phyloP scores from a whole-genome alignment of 1,284 basidiomycete species.

The Psilocybe mexicana region DNA sequence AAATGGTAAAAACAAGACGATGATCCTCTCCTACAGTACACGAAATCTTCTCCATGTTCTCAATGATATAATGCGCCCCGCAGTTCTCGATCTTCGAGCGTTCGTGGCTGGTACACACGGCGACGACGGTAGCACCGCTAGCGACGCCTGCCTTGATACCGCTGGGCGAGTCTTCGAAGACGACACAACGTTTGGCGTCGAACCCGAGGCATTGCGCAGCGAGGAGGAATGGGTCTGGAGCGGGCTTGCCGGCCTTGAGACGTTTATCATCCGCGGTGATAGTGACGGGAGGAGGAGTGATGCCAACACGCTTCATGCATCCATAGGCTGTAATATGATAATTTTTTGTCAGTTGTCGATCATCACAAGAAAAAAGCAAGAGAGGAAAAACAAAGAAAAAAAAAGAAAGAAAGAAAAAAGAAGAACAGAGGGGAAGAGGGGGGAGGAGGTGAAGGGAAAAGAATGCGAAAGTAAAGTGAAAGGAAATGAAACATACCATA shows the following conservation, averaged over 20 bases:
- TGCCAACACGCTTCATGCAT: conserved; percentile 73
- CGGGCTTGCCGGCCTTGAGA: conserved; percentile 65
- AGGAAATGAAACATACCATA: too few relatives aligned
- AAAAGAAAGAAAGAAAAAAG: too few relatives aligned
- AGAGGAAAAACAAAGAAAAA: not conserved
- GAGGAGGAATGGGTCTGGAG: conserved; percentile 75
- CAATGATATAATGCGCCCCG: conserved; percentile 69
- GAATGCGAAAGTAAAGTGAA: too few relatives aligned
- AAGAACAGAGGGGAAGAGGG: too few relatives aligned
- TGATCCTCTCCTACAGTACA: conserved; percentile 43
- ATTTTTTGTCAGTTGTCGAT: too few relatives aligned
- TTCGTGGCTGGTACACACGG: conserved; percentile 71
- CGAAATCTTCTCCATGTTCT: conserved; percentile 56
- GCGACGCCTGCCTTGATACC: conserved; percentile 76
- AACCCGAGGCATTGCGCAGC: conserved; percentile 74
- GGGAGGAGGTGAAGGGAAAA: too few relatives aligned
- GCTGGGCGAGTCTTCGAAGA: conserved; percentile 76
- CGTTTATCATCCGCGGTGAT: conserved; percentile 81
- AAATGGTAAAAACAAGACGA: conserved; percentile 36
- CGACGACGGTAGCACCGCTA: conserved; percentile 73
- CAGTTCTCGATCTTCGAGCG: conserved; percentile 56
- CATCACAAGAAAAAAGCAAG: conserved; percentile 13
- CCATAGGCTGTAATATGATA: conserved; percentile 57
- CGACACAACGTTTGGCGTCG: conserved; percentile 57
- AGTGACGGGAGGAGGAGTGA: conserved; percentile 69